Conservation (phyloP, 1,284 basidiomycete species). For the Leccinum pseudoinsigne region DNA sequence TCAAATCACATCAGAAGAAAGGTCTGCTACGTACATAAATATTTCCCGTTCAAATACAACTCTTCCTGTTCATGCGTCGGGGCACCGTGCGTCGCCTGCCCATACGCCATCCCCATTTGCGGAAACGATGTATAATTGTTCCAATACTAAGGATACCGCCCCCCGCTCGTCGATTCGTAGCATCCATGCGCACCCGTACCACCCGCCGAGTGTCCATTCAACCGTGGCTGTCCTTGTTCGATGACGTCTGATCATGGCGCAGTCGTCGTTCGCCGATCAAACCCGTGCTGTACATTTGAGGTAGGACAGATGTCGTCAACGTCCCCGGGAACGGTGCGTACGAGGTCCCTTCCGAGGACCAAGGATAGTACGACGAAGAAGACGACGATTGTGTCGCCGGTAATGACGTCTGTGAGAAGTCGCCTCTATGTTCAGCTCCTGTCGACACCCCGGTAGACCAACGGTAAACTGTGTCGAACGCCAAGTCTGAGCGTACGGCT, state of each 20-base stretch:
- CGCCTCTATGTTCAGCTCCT: no score
- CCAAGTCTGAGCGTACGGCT: constrained; percentile 31
- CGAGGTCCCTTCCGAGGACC: no score
- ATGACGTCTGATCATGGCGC: constrained; percentile 15
- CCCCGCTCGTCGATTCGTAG: constrained; percentile 24
- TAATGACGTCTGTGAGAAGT: no score
- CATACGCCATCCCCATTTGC: constrained; percentile 51
- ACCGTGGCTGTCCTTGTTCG: constrained; percentile 10
- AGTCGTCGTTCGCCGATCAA: constrained; percentile 47
- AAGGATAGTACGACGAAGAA: no score
- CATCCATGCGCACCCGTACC: constrained; percentile 17
- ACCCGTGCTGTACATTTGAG: constrained; percentile 71
- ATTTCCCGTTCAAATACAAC: constrained; percentile 26
- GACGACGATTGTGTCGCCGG: no score
- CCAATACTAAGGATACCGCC: constrained; percentile 57
- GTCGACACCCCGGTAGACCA: no score
- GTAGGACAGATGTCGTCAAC: constrained; percentile 63
- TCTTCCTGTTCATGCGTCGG: constrained; percentile 22
- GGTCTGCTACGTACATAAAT: constrained; percentile 27
- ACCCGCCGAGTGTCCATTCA: constrained; percentile 1
- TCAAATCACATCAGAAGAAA: constrained; percentile 3
- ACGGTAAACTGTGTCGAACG: constrained; percentile 26
- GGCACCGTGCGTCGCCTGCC: constrained; percentile 13
- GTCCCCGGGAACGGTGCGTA: constrained; percentile 23
- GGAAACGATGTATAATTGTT: constrained; percentile 59